These are phyloP conservation scores for Wallacemonas rigidus DNA, from an alignment of 208 protist genomes.

Conservation along the genomic window DNA sequence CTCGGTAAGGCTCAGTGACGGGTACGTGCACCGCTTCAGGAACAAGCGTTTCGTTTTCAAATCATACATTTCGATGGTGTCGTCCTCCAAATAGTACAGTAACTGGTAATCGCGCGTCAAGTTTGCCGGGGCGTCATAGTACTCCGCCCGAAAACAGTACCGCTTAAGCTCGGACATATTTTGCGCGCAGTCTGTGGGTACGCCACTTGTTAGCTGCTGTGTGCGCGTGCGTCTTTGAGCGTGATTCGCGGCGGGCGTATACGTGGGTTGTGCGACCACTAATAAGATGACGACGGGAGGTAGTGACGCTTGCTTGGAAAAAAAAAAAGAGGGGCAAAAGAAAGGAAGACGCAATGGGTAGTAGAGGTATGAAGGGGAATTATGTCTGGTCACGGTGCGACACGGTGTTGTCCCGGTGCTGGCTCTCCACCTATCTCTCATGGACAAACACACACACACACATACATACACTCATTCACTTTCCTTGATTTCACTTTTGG, in stretches of 20 bases:
- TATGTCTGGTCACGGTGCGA: too few species aligned
- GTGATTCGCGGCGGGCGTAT: too few species aligned
- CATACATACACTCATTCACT: not conserved
- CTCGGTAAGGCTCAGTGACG: conserved; percentile 74
- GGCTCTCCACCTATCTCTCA: too few species aligned
- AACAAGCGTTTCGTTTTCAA: conserved; percentile 91
- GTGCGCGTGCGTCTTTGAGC: too few species aligned
- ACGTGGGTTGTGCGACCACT: too few species aligned
- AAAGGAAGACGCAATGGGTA: conserved; percentile 20
- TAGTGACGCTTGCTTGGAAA: not conserved
- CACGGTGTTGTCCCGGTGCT: too few species aligned
- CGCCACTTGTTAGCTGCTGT: too few species aligned
- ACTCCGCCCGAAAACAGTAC: conserved; percentile 87
- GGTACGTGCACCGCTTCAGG: conserved; percentile 92
- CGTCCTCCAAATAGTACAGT: conserved; percentile 87
- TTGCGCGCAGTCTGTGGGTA: too few species aligned
- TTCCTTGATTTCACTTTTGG: not conserved
- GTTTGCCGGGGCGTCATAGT: conserved; percentile 89
- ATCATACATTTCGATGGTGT: conserved; percentile 96
- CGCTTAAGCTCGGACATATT: conserved; percentile 56
- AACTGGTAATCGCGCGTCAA: conserved; percentile 89
- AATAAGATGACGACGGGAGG: too few species aligned
- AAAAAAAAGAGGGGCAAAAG: conserved; percentile 17
- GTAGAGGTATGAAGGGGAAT: not conserved
- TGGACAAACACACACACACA: not conserved